Evolutionary conservation across 805 yeast species (phyloP).

Genomic region (Schwanniomyces yamadae): DNA sequence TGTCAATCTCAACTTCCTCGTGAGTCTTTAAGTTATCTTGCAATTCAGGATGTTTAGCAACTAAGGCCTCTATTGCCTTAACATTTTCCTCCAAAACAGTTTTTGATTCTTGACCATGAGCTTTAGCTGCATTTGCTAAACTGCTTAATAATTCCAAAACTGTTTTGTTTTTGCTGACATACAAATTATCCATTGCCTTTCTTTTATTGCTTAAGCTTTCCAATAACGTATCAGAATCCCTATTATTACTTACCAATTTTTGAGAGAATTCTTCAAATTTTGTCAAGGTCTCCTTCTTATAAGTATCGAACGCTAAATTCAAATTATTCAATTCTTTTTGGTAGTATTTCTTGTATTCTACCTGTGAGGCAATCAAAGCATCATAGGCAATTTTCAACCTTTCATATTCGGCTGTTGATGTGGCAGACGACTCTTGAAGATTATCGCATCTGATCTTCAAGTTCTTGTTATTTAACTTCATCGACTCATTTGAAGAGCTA

Average conservation of each 20-base stretch:
- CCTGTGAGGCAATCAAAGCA: slow-evolving; percentile 50
- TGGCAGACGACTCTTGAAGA: slow-evolving; percentile 45
- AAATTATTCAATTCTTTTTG: slow-evolving; percentile 42
- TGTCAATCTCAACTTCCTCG: slow-evolving; percentile 28
- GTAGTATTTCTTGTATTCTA: slow-evolving; percentile 51
- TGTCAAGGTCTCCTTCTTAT: slow-evolving; percentile 34
- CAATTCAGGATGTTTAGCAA: slow-evolving; percentile 38
- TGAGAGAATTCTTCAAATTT: slow-evolving; percentile 35
- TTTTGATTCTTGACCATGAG: slow-evolving; percentile 50
- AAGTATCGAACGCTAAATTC: slow-evolving; percentile 34
- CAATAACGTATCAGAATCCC: slow-evolving; percentile 48
- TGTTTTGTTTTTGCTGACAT: slow-evolving; percentile 45
- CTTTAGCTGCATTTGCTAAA: slow-evolving; percentile 44
- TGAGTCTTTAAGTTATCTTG: slow-evolving; percentile 26
- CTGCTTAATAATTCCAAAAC: slow-evolving; percentile 42
- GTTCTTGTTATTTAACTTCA: slow-evolving; percentile 49
- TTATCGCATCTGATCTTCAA: slow-evolving; percentile 49
- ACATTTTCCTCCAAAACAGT: slow-evolving; percentile 46
- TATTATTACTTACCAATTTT: slow-evolving; percentile 44
- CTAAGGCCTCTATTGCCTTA: slow-evolving; percentile 39
- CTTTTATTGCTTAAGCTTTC: slow-evolving; percentile 49
- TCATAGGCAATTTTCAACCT: slow-evolving; percentile 59
- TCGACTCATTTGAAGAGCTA: slow-evolving; percentile 46
- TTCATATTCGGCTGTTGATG: slow-evolving; percentile 51
- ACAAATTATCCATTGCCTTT: slow-evolving; percentile 48